These are phyloP conservation scores for Daldinia vernicosa DNA, from an alignment of 495 filamentous ascomycete species.

Conservation along the genomic window DNA sequence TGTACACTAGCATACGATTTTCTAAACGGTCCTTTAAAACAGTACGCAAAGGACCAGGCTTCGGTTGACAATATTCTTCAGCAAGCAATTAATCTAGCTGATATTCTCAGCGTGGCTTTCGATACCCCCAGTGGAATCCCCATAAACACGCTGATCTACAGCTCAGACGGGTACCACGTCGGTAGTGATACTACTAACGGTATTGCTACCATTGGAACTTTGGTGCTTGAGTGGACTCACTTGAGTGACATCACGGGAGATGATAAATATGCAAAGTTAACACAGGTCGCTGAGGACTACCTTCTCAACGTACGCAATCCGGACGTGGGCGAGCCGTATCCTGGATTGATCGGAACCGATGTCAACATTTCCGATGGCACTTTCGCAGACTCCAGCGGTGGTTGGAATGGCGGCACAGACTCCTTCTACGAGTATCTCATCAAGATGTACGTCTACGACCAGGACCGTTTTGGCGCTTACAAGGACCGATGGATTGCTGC, in stretches of 20 bases:
- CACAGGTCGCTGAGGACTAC: slow-evolving; percentile 75
- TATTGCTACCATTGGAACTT: slow-evolving; percentile 74
- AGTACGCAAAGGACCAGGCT: slow-evolving; percentile 55
- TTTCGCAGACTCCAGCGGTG: slow-evolving; percentile 72
- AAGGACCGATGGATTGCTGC: slow-evolving; percentile 80
- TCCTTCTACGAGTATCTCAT: slow-evolving; percentile 93
- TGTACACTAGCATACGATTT: slow-evolving; percentile 73
- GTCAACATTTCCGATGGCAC: slow-evolving; percentile 70
- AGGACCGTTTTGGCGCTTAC: slow-evolving; percentile 68
- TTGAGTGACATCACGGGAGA: slow-evolving; percentile 81
- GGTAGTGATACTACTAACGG: slow-evolving; percentile 66
- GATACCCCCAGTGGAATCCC: slow-evolving; percentile 79
- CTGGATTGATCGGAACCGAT: slow-evolving; percentile 76
- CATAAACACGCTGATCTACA: slow-evolving; percentile 74
- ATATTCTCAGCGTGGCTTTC: slow-evolving; percentile 80
- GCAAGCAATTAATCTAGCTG: slow-evolving; percentile 75
- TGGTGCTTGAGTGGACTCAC: slow-evolving; percentile 87
- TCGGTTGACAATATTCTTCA: slow-evolving; percentile 66
- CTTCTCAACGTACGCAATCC: slow-evolving; percentile 72
- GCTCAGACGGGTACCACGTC: slow-evolving; percentile 51
- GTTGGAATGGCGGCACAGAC: slow-evolving; percentile 84
- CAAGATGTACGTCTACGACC: slow-evolving; percentile 91
- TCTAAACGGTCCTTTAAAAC: slow-evolving; percentile 72
- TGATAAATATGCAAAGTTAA: slow-evolving; percentile 68
- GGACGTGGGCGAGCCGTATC: slow-evolving; percentile 71